phyloP scores from a whole-genome alignment of 352 stramenopile genomes.

The Phytophthora sansomeana region DNA sequence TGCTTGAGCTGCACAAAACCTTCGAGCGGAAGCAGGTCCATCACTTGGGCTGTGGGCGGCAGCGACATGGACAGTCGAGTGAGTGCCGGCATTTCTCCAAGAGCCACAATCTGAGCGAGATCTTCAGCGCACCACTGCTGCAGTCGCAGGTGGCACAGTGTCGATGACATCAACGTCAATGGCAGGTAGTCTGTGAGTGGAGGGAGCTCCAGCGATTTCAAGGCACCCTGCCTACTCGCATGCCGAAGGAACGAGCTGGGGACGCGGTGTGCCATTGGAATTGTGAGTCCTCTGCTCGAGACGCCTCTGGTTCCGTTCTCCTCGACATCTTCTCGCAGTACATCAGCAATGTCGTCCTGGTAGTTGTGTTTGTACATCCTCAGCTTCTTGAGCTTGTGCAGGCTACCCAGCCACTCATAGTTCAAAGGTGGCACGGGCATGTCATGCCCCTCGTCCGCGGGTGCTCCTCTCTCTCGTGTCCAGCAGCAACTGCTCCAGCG shows the following conservation, averaged over 20 bases:
- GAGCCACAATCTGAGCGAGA: constrained; percentile 39
- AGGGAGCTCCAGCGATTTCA: constrained; percentile 47
- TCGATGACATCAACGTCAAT: constrained; percentile 32
- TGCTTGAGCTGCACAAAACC: constrained; percentile 47
- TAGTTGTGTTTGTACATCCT: constrained; percentile 51
- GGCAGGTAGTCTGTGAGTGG: constrained; percentile 45
- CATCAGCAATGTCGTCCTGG: constrained; percentile 43
- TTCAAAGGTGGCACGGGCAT: constrained; percentile 6
- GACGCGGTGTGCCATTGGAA: constrained; percentile 41
- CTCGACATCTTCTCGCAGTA: constrained; percentile 41
- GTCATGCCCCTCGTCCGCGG: constrained; percentile 1
- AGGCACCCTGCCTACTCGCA: constrained; percentile 28
- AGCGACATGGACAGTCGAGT: constrained; percentile 48
- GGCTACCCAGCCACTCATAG: constrained; percentile 40
- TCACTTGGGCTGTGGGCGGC: constrained; percentile 42
- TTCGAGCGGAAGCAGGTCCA: constrained; percentile 54
- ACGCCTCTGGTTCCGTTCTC: constrained; percentile 29
- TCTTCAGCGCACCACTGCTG: constrained; percentile 55
- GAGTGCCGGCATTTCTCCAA: constrained; percentile 38
- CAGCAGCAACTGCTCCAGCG: constrained; percentile 52
- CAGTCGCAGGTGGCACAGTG: constrained; percentile 47
- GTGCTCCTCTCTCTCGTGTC: constrained; percentile 38
- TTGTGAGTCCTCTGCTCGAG: constrained; percentile 35
- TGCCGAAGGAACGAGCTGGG: constrained; percentile 44
- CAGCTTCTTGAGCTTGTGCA: constrained; percentile 50